Percentiles rank a stretch among this genome's conserved stretches.
phyloP scores from a whole-genome alignment of 73 alveolate species.

The Paramecium pentaurelia region DNA sequence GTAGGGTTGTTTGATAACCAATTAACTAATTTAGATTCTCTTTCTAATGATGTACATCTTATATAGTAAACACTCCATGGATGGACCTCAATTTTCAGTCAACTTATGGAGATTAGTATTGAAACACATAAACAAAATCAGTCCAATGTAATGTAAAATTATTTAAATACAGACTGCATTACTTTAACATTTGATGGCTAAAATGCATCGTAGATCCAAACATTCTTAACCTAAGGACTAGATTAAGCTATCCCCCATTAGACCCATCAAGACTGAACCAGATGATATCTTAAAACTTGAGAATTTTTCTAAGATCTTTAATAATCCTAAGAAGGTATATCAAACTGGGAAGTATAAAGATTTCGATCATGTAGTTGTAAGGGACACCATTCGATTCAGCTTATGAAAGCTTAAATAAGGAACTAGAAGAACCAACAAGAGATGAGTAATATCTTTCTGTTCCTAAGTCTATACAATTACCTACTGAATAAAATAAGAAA shows the following conservation, averaged over 20 bases:
- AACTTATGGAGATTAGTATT: constrained; percentile 15
- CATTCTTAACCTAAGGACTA: neutral
- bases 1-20: neutral
- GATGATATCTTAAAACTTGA: neutral
- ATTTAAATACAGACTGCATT: neutral
- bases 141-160: neutral
- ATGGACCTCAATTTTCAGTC: neutral
- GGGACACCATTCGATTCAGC: constrained; percentile 37
- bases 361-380: constrained; percentile 2
- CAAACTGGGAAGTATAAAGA: neutral
- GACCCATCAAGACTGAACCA: neutral
- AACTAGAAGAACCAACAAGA: neutral
- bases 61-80: neutral
- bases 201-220: neutral
- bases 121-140: neutral
- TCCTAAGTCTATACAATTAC: neutral
- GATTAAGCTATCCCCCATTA: neutral
- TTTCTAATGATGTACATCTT: neutral
- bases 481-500: neutral
- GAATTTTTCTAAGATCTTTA: neutral
- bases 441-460: neutral
- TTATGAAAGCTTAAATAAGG: neutral
- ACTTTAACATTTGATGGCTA: neutral
- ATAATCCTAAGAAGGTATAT: constrained; percentile 1
- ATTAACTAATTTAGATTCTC: neutral